These are phyloP conservation scores for Catunica adiposa DNA, from an alignment of 2,329 filamentous ascomycete genomes.

Conservation along the genomic window DNA sequence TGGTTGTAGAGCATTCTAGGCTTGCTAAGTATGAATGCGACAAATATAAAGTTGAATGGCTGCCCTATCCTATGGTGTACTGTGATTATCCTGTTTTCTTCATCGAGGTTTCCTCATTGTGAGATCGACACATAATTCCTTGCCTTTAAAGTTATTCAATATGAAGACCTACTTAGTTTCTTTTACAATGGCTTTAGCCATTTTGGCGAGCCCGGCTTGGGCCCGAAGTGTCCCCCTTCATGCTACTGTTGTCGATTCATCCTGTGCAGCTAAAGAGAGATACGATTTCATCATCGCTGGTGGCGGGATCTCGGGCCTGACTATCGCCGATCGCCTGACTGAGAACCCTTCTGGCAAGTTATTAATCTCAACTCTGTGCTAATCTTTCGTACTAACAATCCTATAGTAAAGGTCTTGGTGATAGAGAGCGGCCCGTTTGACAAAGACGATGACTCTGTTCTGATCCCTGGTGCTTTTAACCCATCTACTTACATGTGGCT, in stretches of 20 bases:
- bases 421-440: constrained; percentile 20
- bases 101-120: too few species aligned
- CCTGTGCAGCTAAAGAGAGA: constrained; percentile 5
- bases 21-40: too few species aligned
- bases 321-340: constrained; percentile 23
- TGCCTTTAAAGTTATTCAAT: too few species aligned
- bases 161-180: not conserved
- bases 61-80: too few species aligned
- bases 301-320: constrained; percentile 23
- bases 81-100: too few species aligned
- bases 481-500: constrained; percentile 20
- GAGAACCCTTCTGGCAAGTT: constrained; percentile 20
- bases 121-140: too few species aligned
- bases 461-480: constrained; percentile 20
- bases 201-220: not conserved
- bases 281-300: constrained; percentile 22
- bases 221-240: constrained; percentile 1
- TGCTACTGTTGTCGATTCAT: constrained; percentile 8
- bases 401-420: constrained; percentile 18
- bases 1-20: too few species aligned
- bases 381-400: not conserved
- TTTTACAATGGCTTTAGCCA: not conserved
- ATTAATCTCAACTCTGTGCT: not conserved
- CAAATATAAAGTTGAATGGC: too few species aligned
- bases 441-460: constrained; percentile 18